phyloP scores from a whole-genome alignment of 441 rosid species.

The Adansonia gregorii region DNA sequence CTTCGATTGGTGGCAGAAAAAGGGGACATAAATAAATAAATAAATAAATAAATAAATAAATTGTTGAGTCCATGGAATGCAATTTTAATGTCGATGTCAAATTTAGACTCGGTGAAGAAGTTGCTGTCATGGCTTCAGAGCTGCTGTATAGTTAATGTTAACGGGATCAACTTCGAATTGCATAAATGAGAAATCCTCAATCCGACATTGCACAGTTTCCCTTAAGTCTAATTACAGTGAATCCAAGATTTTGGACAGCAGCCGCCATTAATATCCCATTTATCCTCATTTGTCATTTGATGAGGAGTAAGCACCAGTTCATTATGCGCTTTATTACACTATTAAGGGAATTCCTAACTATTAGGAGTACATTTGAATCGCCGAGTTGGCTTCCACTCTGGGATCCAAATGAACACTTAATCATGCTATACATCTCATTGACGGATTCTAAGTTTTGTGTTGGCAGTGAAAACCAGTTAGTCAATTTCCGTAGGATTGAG shows the following conservation, averaged over 20 bases:
- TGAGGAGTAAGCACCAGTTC: no score
- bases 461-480: constrained; percentile 29
- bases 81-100: not conserved
- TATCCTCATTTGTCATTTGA: no score
- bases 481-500: constrained; percentile 20
- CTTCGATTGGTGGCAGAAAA: not conserved
- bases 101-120: not conserved
- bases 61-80: not conserved
- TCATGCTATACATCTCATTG: no score
- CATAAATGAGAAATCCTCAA: no score
- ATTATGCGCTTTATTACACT: no score
- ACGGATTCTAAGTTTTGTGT: constrained; percentile 17
- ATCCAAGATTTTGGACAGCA: no score
- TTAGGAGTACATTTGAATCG: not conserved
- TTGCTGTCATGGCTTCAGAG: not conserved
- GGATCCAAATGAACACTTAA: no score
- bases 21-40: not conserved
- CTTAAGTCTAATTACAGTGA: no score
- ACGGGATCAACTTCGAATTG: not conserved
- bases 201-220: no score
- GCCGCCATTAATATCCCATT: no score
- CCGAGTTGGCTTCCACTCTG: no score
- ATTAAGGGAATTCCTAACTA: constrained; percentile 23
- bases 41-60: not conserved
- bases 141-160: not conserved